Percentiles rank a stretch among this genome's conserved stretches.
These are phyloP conservation scores for Ophiostoma pallidulum DNA, from an alignment of 2,329 filamentous ascomycete species.

Conservation along the genomic window DNA sequence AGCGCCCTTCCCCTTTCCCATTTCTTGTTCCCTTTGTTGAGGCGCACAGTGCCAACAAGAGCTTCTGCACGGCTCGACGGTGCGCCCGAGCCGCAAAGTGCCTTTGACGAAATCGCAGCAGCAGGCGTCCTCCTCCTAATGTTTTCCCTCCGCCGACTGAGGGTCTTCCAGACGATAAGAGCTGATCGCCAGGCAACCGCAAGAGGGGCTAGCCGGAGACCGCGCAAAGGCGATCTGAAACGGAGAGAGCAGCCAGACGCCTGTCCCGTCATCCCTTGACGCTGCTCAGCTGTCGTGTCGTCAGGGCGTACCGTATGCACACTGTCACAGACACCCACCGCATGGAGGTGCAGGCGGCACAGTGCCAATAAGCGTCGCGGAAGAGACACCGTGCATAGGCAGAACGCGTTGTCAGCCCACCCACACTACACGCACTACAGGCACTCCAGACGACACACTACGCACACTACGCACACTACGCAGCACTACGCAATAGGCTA, in stretches of 20 bases:
- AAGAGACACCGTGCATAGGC: background rate
- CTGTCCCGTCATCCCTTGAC: constrained; percentile 6
- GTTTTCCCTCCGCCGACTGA: too few species aligned
- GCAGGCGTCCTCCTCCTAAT: too few species aligned
- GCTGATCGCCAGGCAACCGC: background rate
- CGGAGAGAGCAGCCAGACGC: background rate
- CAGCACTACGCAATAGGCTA: background rate
- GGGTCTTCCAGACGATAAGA: too few species aligned
- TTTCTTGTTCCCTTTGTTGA: background rate
- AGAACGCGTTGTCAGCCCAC: constrained; percentile 7
- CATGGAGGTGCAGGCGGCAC: constrained; percentile 1
- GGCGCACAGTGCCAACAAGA: background rate
- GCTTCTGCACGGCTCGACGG: background rate
- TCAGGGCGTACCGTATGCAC: too few species aligned
- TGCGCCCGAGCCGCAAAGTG: constrained; percentile 3
- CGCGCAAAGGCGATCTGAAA: background rate
- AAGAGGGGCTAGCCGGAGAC: background rate
- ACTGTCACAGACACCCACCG: too few species aligned
- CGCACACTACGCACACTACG: too few species aligned
- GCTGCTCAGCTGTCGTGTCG: background rate
- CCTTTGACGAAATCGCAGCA: too few species aligned
- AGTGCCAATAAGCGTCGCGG: background rate
- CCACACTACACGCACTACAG: too few species aligned
- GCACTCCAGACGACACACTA: background rate
- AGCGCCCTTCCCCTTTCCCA: too few species aligned